Evolutionary conservation across 2,329 filamentous ascomycete species (phyloP), one percentile per base, ranked within the genome.

Genomic region (Neoascochyta sp.): DNA sequence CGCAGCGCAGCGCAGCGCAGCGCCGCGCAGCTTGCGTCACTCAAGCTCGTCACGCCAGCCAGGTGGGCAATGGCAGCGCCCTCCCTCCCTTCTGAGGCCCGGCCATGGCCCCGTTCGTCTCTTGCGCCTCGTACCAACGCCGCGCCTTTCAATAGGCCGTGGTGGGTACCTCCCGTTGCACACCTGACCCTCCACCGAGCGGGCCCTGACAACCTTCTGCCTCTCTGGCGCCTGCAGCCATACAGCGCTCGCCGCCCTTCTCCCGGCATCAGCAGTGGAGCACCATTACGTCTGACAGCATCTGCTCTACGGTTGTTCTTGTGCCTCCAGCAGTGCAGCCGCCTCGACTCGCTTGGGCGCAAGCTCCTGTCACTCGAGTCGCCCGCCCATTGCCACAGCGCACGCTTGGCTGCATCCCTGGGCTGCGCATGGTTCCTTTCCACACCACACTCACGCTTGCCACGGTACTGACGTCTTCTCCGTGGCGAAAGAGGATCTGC

Each of bases 111-210:
- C n/a, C n/a, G n/a, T n/a, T n/a, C n/a, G n/a, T n/a, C n/a, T n/a
- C n/a, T n/a, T 34, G 30, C 24, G 27, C 42, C 43, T 37, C 41
- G 51, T 52, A 43, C 32, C 47, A 41, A 50, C 40, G 31, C 40
- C 40, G 41, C 46, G 41, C 29, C 36, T 29, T 38, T 35, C 45
- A 43, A 47, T 42, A 39, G 37, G 42, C 32, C 41, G 21, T 32
- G 25, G 38, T 38, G 41, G 41, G 31, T 40, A 43, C 40, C 27
- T 14, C 28, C 24, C 29, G 39, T 27, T 35, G 36, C 34, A 45
- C 55, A 59, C 51, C 45, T 60, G 55, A 60, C 55, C 53, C 33
- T 43, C 29, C 17, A 25, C n/a, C n/a, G 40, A 43, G 41, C 28
- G 40, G 43, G 36, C 39, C 54, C 52, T 50, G 42, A 43, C 45